phyloP scores from a whole-genome alignment of 2,329 filamentous ascomycete genomes.

The Knoxdaviesia capensis region DNA sequence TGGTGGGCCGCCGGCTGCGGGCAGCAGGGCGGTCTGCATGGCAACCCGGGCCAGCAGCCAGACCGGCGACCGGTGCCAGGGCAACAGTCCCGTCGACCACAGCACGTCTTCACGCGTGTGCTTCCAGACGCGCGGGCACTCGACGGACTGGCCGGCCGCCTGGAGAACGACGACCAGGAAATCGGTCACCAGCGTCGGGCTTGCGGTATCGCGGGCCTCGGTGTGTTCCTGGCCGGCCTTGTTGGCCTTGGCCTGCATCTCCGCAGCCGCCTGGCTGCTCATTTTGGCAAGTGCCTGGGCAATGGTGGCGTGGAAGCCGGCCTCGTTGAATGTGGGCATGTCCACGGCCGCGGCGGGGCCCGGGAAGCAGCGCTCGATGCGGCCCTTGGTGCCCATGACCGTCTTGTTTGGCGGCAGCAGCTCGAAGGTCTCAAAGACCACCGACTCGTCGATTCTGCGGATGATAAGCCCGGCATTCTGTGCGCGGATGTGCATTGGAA shows the following conservation, averaged over 20 bases:
- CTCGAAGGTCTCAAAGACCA: slow-evolving; percentile 15
- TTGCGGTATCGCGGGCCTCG: slow-evolving; percentile 25
- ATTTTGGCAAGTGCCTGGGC: slow-evolving; percentile 10
- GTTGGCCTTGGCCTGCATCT: slow-evolving; percentile 6
- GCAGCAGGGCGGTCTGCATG: slow-evolving; percentile 17
- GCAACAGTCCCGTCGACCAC: slow-evolving; percentile 13
- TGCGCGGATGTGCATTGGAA: slow-evolving; percentile 11
- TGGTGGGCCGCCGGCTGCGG: neutral
- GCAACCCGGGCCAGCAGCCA: slow-evolving; percentile 35
- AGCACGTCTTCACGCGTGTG: slow-evolving; percentile 32
- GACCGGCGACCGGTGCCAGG: slow-evolving; percentile 30
- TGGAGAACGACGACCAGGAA: slow-evolving; percentile 19
- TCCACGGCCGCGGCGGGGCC: slow-evolving; percentile 8
- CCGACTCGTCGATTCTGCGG: slow-evolving; percentile 3
- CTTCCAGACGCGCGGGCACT: slow-evolving; percentile 20
- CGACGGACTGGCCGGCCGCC: slow-evolving; percentile 12
- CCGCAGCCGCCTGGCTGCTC: slow-evolving; percentile 9
- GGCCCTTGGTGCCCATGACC: slow-evolving; percentile 11
- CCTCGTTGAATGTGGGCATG: slow-evolving; percentile 1
- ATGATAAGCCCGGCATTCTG: slow-evolving; percentile 17
- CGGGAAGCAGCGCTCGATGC: slow-evolving; percentile 12
- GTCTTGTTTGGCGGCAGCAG: slow-evolving; percentile 10
- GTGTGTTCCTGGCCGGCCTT: slow-evolving; percentile 17
- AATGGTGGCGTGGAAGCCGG: slow-evolving; percentile 7
- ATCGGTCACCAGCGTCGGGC: slow-evolving; percentile 31